These are phyloP conservation scores for Spergularia marina DNA, from an alignment of 148 eudicot genomes.

Conservation along the genomic window DNA sequence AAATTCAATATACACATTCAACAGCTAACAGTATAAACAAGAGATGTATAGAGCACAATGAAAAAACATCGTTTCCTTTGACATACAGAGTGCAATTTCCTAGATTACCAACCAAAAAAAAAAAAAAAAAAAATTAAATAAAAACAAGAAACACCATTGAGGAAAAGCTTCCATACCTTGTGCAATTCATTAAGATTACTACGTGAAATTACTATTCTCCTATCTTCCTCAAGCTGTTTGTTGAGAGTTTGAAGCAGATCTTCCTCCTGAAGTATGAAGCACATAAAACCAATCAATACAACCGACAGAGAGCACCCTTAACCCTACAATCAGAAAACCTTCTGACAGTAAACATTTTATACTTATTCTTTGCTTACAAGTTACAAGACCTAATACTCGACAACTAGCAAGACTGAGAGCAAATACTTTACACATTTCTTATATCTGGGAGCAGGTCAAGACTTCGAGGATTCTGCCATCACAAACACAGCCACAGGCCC, in stretches of 20 bases:
- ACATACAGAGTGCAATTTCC: background rate
- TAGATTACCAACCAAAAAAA: background rate
- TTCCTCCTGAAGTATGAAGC: conserved; percentile 65
- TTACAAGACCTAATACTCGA: background rate
- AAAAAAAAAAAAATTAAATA: no score
- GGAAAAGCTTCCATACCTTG: conserved; percentile 48
- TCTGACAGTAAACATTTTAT: background rate
- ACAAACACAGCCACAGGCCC: background rate
- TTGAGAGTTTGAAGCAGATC: conserved; percentile 72
- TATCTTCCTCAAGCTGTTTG: conserved; percentile 93
- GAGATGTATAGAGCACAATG: background rate
- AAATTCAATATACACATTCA: background rate
- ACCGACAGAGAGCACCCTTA: background rate
- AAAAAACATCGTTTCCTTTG: background rate
- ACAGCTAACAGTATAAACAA: background rate
- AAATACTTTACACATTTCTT: background rate
- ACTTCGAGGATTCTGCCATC: background rate
- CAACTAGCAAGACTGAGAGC: background rate
- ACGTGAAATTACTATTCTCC: conserved; percentile 79
- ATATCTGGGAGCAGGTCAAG: background rate
- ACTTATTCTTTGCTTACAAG: background rate
- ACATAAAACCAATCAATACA: conserved; percentile 8
- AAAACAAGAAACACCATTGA: background rate
- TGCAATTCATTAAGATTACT: conserved; percentile 84
- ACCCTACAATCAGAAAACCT: background rate